phyloP scores from a whole-genome alignment of 1,139 yeast species.

The Blastobotrys illinoisensis region DNA sequence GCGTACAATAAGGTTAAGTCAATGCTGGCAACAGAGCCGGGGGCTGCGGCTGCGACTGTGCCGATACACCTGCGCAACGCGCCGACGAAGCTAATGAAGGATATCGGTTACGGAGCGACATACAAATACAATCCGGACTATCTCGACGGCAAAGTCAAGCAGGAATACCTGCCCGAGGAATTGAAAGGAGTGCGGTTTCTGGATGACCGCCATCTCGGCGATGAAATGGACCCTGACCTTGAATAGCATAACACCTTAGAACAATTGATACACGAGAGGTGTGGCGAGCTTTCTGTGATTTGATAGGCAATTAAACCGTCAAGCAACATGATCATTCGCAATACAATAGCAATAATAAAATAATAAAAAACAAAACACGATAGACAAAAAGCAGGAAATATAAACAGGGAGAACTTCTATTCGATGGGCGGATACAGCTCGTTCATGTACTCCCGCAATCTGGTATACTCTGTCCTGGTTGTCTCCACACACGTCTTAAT shows the following conservation, averaged over 20 bases:
- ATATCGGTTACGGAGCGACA: conserved; percentile 74
- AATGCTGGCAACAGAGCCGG: conserved; percentile 53
- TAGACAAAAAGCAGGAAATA: background rate
- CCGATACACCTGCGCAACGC: conserved; percentile 78
- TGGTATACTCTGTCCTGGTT: conserved; percentile 33
- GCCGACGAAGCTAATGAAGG: conserved; percentile 85
- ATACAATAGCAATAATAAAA: conserved; percentile 1
- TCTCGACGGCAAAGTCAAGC: conserved; percentile 64
- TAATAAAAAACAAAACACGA: background rate
- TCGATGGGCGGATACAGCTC: conserved; percentile 11
- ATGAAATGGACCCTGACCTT: conserved; percentile 14
- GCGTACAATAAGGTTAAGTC: conserved; percentile 66
- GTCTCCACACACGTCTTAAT: conserved; percentile 23
- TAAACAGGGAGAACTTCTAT: background rate
- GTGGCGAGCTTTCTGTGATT: too few species aligned
- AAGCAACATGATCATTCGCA: background rate
- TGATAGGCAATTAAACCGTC: background rate
- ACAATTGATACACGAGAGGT: background rate
- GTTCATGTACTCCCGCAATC: conserved; percentile 28
- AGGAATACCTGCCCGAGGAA: conserved; percentile 41
- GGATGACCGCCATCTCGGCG: conserved; percentile 39
- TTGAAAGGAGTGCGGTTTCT: conserved; percentile 34
- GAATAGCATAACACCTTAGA: background rate
- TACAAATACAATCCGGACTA: conserved; percentile 86
- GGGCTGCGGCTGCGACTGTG: conserved; percentile 42